Conservation (phyloP, 176 grass and related monocot genomes). For the Carex parvula region DNA sequence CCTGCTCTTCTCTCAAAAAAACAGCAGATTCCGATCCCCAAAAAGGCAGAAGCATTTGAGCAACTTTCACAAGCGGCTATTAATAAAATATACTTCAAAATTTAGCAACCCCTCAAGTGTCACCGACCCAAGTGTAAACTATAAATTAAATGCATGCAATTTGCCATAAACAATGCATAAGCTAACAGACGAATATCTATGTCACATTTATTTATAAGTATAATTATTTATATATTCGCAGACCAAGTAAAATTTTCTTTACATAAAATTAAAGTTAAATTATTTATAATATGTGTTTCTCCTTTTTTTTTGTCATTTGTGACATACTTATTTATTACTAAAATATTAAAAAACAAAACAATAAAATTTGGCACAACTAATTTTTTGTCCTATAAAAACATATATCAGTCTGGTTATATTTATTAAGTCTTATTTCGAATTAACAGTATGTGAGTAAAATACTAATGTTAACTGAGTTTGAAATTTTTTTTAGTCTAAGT, state of each 20-base stretch:
- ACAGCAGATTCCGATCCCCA: too few species aligned
- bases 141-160: background rate
- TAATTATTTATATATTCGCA: too few species aligned
- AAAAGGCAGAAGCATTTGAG: too few species aligned
- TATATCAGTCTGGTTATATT: background rate
- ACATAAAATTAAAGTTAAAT: background rate
- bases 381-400: background rate
- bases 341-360: background rate
- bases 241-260: background rate
- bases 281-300: too few species aligned
- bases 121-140: background rate
- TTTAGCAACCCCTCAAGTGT: background rate
- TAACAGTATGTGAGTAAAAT: background rate
- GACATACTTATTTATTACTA: background rate
- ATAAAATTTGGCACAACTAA: background rate
- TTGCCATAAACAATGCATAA: background rate
- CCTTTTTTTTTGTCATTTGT: background rate
- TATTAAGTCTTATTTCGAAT: background rate
- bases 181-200: background rate
- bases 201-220: background rate
- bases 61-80: background rate
- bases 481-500: too few species aligned
- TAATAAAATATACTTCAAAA: background rate
- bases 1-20: too few species aligned
- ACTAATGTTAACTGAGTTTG: background rate